Percentiles rank a stretch among this genome's conserved stretches.
phyloP scores from a whole-genome alignment of 169 alveolate species.

The Plasmodium gaboni region DNA sequence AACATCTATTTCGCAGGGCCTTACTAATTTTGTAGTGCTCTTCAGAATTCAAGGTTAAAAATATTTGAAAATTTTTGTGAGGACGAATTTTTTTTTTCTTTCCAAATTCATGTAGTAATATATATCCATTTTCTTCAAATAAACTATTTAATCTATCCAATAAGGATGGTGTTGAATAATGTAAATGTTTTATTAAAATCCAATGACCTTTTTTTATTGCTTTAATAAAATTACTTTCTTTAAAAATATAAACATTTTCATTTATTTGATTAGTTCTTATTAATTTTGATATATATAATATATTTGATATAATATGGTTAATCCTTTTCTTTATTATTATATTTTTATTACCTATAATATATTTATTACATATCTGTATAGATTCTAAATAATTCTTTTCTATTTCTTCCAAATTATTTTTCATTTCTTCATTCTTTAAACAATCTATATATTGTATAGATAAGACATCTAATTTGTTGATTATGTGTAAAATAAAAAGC shows the following conservation, averaged over 20 bases:
- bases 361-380: neutral
- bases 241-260: slow-evolving; percentile 80
- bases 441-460: slow-evolving; percentile 9
- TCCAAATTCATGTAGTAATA: slow-evolving; percentile 85
- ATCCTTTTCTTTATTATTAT: slow-evolving; percentile 6
- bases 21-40: slow-evolving; percentile 85
- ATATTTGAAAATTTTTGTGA: slow-evolving; percentile 92
- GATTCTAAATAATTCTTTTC: slow-evolving; percentile 1
- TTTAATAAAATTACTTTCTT: slow-evolving; percentile 91
- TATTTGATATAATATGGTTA: neutral
- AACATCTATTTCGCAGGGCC: slow-evolving; percentile 93
- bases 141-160: slow-evolving; percentile 95
- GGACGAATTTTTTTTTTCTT: slow-evolving; percentile 89
- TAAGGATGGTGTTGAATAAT: slow-evolving; percentile 93
- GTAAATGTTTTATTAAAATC: slow-evolving; percentile 92
- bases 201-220: slow-evolving; percentile 94
- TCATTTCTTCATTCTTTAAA: slow-evolving; percentile 7
- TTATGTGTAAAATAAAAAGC: slow-evolving; percentile 10
- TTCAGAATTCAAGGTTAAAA: slow-evolving; percentile 85
- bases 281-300: slow-evolving; percentile 10
- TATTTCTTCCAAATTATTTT: neutral
- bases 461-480: slow-evolving; percentile 8
- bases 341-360: neutral
- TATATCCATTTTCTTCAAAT: slow-evolving; percentile 90
- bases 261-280: slow-evolving; percentile 49